A percentile compares a stretch with the other conserved stretches of the same genome.
Conservation (phyloP, 1,139 yeast species). For the Sugiyamaella paludigena region DNA sequence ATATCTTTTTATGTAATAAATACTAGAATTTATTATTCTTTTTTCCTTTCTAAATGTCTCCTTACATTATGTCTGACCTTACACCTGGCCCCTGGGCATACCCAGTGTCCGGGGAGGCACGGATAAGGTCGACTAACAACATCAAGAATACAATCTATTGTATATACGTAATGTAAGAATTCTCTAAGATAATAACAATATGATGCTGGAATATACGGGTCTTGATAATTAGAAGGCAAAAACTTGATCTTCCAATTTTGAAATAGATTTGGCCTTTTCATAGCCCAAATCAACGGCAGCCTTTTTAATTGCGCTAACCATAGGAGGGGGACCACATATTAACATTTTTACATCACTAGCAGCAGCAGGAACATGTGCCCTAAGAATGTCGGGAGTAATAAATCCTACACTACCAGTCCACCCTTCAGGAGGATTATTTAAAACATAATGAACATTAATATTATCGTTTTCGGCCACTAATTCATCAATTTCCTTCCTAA, state of each 20-base stretch:
- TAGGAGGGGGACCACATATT: slow-evolving; percentile 94
- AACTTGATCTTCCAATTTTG: slow-evolving; percentile 90
- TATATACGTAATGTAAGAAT: too few species aligned
- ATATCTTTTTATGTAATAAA: neutral
- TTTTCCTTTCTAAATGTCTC: neutral
- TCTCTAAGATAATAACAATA: too few species aligned
- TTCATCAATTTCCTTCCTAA: slow-evolving; percentile 74
- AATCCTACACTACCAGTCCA: slow-evolving; percentile 87
- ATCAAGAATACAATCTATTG: neutral
- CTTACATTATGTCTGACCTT: too few species aligned
- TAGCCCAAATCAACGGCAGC: slow-evolving; percentile 75
- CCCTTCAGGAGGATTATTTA: slow-evolving; percentile 68
- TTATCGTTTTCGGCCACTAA: slow-evolving; percentile 65
- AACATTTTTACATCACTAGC: slow-evolving; percentile 66
- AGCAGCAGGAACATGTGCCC: slow-evolving; percentile 63
- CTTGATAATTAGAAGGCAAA: slow-evolving; percentile 60
- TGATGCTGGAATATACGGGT: neutral
- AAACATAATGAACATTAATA: slow-evolving; percentile 69
- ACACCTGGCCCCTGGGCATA: too few species aligned
- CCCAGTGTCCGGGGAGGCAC: too few species aligned
- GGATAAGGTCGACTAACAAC: too few species aligned
- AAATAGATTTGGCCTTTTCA: slow-evolving; percentile 84
- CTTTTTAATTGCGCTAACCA: slow-evolving; percentile 78
- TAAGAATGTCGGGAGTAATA: slow-evolving; percentile 74
- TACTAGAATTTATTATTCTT: neutral